A percentile compares a stretch with the other conserved stretches of the same genome.
Conservation (phyloP, 129 eudicot species). For the Chrysanthemum seticuspe region DNA sequence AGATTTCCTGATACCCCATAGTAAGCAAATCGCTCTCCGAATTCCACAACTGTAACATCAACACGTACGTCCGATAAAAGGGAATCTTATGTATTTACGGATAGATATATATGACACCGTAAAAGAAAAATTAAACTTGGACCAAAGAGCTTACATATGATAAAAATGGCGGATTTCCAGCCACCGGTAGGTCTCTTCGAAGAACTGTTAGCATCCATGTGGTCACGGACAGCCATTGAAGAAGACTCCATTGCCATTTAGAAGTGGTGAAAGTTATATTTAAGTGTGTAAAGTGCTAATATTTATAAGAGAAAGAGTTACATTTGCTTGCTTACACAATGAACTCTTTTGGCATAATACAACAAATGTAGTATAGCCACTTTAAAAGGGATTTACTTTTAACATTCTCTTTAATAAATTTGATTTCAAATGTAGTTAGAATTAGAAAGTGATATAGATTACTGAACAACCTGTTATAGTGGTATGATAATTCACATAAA, state of each 20-base stretch:
- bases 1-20: conserved; percentile 71
- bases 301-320: too few relatives aligned
- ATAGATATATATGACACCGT: not conserved
- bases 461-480: too few relatives aligned
- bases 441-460: too few relatives aligned
- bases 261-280: not conserved
- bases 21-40: conserved; percentile 77
- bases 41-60: conserved; percentile 54
- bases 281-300: too few relatives aligned
- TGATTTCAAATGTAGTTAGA: too few relatives aligned
- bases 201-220: conserved; percentile 14
- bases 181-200: conserved; percentile 44
- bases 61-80: not conserved
- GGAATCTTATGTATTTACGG: not conserved
- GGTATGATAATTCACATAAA: too few relatives aligned
- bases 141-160: conserved; percentile 43
- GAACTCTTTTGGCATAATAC: too few relatives aligned
- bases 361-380: too few relatives aligned
- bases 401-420: too few relatives aligned
- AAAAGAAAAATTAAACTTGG: not conserved
- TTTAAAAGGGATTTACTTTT: too few relatives aligned
- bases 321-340: too few relatives aligned
- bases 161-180: conserved; percentile 82
- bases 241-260: conserved; percentile 2
- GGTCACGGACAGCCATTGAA: conserved; percentile 19